Evolutionary conservation across 179 eudicot species (phyloP).

Genomic region (Gypsophila paniculata): DNA sequence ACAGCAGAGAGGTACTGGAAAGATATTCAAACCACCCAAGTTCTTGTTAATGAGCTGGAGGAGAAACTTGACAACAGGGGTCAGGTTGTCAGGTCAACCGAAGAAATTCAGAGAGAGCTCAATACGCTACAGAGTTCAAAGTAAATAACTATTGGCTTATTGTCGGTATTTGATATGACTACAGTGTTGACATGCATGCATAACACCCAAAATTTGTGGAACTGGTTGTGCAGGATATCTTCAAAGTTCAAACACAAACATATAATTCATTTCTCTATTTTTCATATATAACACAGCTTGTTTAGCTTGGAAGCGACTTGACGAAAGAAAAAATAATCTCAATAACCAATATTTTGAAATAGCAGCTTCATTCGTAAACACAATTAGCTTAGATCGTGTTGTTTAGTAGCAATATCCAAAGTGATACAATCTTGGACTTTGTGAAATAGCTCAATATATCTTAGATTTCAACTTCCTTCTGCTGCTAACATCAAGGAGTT

Average conservation of each 20-base stretch:
- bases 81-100: conserved; percentile 52
- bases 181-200: not conserved
- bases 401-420: not conserved
- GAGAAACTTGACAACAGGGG: conserved; percentile 59
- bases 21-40: conserved; percentile 54
- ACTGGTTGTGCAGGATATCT: not conserved
- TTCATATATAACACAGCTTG: not conserved
- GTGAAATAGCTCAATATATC: too few relatives aligned
- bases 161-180: conserved; percentile 8
- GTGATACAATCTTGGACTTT: too few relatives aligned
- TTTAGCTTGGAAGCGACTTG: not conserved
- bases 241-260: not conserved
- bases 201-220: not conserved
- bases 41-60: conserved; percentile 57
- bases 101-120: conserved; percentile 64
- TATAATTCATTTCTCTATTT: not conserved
- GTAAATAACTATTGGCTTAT: conserved; percentile 34
- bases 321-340: not conserved
- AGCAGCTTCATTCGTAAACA: not conserved
- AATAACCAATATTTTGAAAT: not conserved
- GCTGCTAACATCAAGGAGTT: not conserved
- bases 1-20: conserved; percentile 61
- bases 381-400: not conserved
- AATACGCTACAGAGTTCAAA: conserved; percentile 45
- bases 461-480: not conserved